A percentile compares a stretch with the other conserved stretches of the same genome.
Evolutionary conservation across 768 basidiomycete species (phyloP).

Genomic region (Tricholoma hemisulphureum): DNA sequence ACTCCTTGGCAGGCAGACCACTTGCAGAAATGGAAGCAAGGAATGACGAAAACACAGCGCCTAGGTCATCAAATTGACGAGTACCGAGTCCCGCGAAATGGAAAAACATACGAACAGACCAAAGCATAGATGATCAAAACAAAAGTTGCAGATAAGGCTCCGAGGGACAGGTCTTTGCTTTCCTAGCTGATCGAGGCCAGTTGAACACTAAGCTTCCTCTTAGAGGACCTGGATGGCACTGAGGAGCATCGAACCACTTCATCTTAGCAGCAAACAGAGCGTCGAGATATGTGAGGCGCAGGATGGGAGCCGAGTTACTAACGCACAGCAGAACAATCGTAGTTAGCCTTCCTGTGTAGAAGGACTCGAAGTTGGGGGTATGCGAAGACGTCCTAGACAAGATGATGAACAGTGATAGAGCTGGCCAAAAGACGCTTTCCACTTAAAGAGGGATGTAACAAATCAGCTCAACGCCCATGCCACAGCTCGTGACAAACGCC

Average conservation of each 20-base stretch:
- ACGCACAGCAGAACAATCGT: slow-evolving; percentile 29
- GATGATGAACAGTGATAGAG: neutral
- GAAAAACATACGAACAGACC: slow-evolving; percentile 13
- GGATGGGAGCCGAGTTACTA: slow-evolving; percentile 39
- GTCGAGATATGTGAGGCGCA: slow-evolving; percentile 23
- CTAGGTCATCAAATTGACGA: slow-evolving; percentile 9
- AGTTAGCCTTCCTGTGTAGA: slow-evolving; percentile 42
- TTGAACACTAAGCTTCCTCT: slow-evolving; percentile 14
- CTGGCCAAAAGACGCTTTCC: slow-evolving; percentile 3
- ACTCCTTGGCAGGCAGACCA: neutral
- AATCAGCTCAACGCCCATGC: slow-evolving; percentile 6
- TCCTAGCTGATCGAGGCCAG: slow-evolving; percentile 19
- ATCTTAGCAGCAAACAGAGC: slow-evolving; percentile 20
- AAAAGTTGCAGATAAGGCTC: slow-evolving; percentile 7
- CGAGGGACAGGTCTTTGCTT: slow-evolving; percentile 19
- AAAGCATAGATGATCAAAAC: slow-evolving; percentile 11
- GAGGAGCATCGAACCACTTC: slow-evolving; percentile 12
- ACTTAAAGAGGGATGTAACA: slow-evolving; percentile 1
- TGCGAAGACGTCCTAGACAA: slow-evolving; percentile 15
- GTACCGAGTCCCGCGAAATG: neutral
- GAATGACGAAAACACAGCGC: neutral
- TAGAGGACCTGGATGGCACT: slow-evolving; percentile 26
- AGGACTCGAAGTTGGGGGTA: slow-evolving; percentile 44
- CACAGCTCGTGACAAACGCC: slow-evolving; percentile 14
- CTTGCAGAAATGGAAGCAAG: slow-evolving; percentile 3